Percentiles rank a stretch among this genome's conserved stretches.
These are phyloP conservation scores for Parmales sp. DNA, from an alignment of 108 stramenopile genomes.

Conservation along the genomic window DNA sequence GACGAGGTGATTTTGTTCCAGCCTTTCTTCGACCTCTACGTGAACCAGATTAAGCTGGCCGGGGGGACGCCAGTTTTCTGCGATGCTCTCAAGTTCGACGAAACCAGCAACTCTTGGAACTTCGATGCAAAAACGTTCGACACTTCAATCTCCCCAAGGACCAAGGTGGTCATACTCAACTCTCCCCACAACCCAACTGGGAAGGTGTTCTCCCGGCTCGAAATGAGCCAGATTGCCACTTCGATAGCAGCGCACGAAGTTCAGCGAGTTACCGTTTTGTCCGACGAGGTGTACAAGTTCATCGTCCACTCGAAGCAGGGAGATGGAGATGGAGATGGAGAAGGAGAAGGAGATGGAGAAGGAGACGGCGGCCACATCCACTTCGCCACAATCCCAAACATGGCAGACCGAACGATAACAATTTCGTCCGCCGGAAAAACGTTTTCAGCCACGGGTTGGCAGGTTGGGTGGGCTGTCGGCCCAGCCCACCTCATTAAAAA, in stretches of 20 bases:
- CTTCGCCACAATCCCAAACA: slow-evolving; percentile 69
- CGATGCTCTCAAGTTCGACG: slow-evolving; percentile 64
- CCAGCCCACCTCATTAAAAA: slow-evolving; percentile 60
- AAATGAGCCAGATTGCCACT: slow-evolving; percentile 79
- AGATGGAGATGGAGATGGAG: no score
- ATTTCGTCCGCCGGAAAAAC: slow-evolving; percentile 97
- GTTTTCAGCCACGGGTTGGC: slow-evolving; percentile 97
- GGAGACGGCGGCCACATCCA: slow-evolving; percentile 74
- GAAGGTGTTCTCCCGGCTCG: slow-evolving; percentile 77
- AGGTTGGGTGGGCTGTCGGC: slow-evolving; percentile 95
- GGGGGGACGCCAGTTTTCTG: slow-evolving; percentile 67
- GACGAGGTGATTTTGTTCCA: slow-evolving; percentile 92
- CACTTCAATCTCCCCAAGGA: slow-evolving; percentile 56
- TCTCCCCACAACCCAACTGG: slow-evolving; percentile 98
- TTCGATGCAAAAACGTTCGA: slow-evolving; percentile 67
- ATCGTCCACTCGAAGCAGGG: slow-evolving; percentile 80
- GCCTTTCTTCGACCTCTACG: slow-evolving; percentile 94
- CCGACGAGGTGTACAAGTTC: slow-evolving; percentile 98
- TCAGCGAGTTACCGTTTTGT: slow-evolving; percentile 62
- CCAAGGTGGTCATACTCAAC: slow-evolving; percentile 88
- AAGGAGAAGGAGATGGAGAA: no score
- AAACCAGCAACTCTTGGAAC: slow-evolving; percentile 23
- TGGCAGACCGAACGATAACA: slow-evolving; percentile 86
- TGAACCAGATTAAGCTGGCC: slow-evolving; percentile 69
- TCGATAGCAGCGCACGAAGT: slow-evolving; percentile 51